These are phyloP conservation scores for Penicillium corylophilum DNA, from an alignment of 2,329 filamentous ascomycete species.

Conservation along the genomic window DNA sequence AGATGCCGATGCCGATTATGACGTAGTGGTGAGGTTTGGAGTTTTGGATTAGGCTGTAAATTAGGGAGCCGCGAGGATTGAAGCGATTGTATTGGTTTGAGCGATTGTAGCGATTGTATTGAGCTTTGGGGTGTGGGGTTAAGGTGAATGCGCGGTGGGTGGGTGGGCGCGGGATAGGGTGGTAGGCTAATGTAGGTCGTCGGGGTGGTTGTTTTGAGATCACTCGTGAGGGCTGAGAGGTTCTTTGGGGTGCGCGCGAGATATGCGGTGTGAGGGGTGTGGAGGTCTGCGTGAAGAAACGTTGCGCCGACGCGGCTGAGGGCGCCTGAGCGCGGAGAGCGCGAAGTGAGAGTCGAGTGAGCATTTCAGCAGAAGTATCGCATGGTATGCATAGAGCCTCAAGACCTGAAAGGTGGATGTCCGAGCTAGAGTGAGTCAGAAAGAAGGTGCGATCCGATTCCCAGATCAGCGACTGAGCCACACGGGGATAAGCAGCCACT, in stretches of 20 bases:
- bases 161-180: background rate
- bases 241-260: slow-evolving; percentile 1
- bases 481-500: slow-evolving; percentile 15
- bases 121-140: slow-evolving; percentile 3
- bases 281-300: background rate
- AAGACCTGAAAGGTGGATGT: background rate
- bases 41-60: slow-evolving; percentile 17
- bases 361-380: background rate
- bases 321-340: slow-evolving; percentile 4
- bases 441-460: background rate
- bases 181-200: background rate
- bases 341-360: background rate
- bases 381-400: background rate
- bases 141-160: slow-evolving; percentile 10
- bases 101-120: slow-evolving; percentile 15
- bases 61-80: slow-evolving; percentile 7
- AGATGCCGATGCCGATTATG: slow-evolving; percentile 42
- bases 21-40: slow-evolving; percentile 31
- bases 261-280: background rate
- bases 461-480: background rate
- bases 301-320: slow-evolving; percentile 1
- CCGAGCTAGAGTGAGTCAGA: slow-evolving; percentile 2
- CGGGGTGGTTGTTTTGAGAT: background rate
- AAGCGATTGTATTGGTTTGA: slow-evolving; percentile 26
- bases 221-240: slow-evolving; percentile 6